These are phyloP conservation scores for Tagetes patula DNA, from an alignment of 129 eudicot genomes.

Conservation along the genomic window DNA sequence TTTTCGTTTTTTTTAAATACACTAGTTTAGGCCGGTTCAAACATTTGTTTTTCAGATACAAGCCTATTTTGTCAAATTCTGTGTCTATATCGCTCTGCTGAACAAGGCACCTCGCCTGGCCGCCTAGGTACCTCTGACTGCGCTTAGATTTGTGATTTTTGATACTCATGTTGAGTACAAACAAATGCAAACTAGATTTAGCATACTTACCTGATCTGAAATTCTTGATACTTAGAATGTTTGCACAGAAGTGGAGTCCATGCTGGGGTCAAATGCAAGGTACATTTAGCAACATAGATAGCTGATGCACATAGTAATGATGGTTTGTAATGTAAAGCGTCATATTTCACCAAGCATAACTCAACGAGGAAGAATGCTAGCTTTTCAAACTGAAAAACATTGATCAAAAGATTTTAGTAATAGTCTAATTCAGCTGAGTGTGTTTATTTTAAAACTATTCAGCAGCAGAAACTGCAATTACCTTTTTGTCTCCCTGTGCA, in stretches of 20 bases:
- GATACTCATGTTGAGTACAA: not conserved
- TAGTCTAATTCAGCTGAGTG: not conserved
- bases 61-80: too few relatives aligned
- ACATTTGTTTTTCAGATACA: too few relatives aligned
- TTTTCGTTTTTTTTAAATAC: too few relatives aligned
- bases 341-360: constrained; percentile 77
- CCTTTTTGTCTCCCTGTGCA: constrained; percentile 72
- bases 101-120: too few relatives aligned
- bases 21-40: too few relatives aligned
- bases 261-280: constrained; percentile 56
- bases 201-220: constrained; percentile 58
- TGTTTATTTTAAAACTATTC: constrained; percentile 28
- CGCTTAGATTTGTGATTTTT: too few relatives aligned
- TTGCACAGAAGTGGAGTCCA: constrained; percentile 86
- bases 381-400: constrained; percentile 55
- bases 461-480: constrained; percentile 23
- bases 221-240: constrained; percentile 72
- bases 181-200: not conserved
- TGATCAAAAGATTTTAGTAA: constrained; percentile 2
- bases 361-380: constrained; percentile 89
- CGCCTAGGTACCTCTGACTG: too few relatives aligned
- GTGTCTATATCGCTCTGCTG: too few relatives aligned
- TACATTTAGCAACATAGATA: constrained; percentile 80
- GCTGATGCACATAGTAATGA: constrained; percentile 93
- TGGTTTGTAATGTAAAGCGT: constrained; percentile 81